A percentile compares a stretch with the other conserved stretches of the same genome.
Evolutionary conservation across 1,284 basidiomycete genomes (phyloP).

Genomic region (Malassezia yamatoensis): DNA sequence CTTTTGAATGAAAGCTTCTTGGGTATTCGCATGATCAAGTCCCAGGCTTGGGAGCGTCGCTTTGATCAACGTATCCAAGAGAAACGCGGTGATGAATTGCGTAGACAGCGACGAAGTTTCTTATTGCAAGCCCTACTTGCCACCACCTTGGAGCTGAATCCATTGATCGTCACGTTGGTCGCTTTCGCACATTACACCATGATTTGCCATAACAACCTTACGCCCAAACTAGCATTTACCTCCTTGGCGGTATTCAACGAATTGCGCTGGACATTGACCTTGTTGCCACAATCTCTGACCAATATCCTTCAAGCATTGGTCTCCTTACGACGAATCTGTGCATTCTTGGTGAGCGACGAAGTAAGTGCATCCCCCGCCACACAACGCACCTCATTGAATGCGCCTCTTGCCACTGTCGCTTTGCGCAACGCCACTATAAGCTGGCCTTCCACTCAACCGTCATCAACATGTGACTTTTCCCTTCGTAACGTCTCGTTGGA

Average conservation of each 20-base stretch:
- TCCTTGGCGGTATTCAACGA: constrained; percentile 21
- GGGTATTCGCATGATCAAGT: constrained; percentile 19
- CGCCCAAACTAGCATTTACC: constrained; percentile 28
- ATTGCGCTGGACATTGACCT: constrained; percentile 23
- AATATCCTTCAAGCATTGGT: constrained; percentile 57
- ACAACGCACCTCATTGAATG: not conserved
- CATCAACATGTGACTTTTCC: constrained; percentile 16
- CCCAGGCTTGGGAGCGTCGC: constrained; percentile 16
- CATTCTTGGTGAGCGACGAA: constrained; percentile 68
- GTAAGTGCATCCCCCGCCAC: constrained; percentile 55
- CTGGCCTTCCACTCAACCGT: not conserved
- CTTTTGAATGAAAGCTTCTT: constrained; percentile 17
- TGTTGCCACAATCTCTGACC: constrained; percentile 27
- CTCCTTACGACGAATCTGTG: constrained; percentile 66
- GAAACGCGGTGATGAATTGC: constrained; percentile 6
- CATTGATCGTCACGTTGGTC: constrained; percentile 20
- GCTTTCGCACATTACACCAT: constrained; percentile 28
- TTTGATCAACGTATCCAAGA: not conserved
- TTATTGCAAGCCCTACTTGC: constrained; percentile 6
- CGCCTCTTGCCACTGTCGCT: not conserved
- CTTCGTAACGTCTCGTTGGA: constrained; percentile 25
- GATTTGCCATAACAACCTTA: constrained; percentile 22
- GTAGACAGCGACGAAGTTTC: not conserved
- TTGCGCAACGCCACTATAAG: constrained; percentile 3
- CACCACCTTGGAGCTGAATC: constrained; percentile 16